Conservation (phyloP, 2,329 filamentous ascomycete genomes). For the Acrodontium crateriforme region DNA sequence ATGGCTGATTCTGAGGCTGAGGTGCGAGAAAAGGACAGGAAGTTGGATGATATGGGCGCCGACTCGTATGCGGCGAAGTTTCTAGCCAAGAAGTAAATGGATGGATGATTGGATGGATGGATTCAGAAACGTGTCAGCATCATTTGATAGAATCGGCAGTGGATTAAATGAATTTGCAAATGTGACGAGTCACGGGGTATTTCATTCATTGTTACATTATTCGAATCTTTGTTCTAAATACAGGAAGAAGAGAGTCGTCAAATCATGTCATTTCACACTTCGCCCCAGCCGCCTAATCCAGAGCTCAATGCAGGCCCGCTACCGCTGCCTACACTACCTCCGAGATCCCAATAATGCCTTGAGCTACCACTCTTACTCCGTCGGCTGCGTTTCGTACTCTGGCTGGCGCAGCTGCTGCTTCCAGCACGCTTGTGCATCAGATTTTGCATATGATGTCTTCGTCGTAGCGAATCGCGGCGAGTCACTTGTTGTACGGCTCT, state of each 20-base stretch:
- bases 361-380: slow-evolving; percentile 49
- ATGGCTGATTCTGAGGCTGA: slow-evolving; percentile 48
- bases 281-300: slow-evolving; percentile 62
- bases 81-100: slow-evolving; percentile 13
- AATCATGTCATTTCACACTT: slow-evolving; percentile 36
- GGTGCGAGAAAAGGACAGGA: slow-evolving; percentile 48
- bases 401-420: slow-evolving; percentile 33
- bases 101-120: not conserved
- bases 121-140: no score
- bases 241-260: not conserved
- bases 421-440: slow-evolving; percentile 21
- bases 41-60: slow-evolving; percentile 40
- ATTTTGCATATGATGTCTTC: slow-evolving; percentile 28
- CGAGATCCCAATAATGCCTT: slow-evolving; percentile 86
- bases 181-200: no score
- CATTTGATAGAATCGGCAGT: no score
- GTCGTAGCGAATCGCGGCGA: slow-evolving; percentile 9
- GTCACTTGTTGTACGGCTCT: slow-evolving; percentile 20
- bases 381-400: slow-evolving; percentile 60
- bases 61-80: slow-evolving; percentile 16
- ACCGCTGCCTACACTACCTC: slow-evolving; percentile 59
- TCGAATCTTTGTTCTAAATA: no score
- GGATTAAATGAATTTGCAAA: no score
- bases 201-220: no score
- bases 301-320: slow-evolving; percentile 18